phyloP scores from a whole-genome alignment of 106 monocot species.

The Iris macrosiphon region DNA sequence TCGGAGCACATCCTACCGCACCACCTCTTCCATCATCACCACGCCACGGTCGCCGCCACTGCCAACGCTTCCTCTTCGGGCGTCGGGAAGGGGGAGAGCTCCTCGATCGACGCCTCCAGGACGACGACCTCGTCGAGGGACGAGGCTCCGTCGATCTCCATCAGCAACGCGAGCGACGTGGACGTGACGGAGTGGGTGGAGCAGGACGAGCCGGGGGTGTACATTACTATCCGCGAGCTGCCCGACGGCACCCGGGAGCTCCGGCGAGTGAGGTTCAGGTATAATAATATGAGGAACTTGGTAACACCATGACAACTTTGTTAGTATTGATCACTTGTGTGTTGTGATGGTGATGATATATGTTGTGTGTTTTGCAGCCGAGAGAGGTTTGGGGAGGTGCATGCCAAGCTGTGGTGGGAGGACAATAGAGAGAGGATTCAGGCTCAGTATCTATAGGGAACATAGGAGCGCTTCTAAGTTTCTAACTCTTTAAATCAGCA shows the following conservation, averaged over 20 bases:
- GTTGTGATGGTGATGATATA: no score
- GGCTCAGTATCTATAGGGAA: conserved; percentile 68
- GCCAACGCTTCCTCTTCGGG: no score
- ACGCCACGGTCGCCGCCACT: neutral
- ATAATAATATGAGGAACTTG: no score
- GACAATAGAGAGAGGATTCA: conserved; percentile 89
- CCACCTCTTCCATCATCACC: conserved; percentile 24
- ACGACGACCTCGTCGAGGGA: conserved; percentile 77
- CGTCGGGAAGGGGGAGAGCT: no score
- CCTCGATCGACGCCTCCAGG: conserved; percentile 53
- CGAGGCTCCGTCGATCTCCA: conserved; percentile 54
- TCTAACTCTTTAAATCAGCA: no score
- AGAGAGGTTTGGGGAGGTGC: conserved; percentile 82
- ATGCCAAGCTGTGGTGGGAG: conserved; percentile 98
- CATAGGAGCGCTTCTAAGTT: no score
- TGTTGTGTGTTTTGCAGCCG: conserved; percentile 80
- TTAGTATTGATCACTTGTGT: no score
- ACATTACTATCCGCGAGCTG: conserved; percentile 75
- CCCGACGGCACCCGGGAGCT: conserved; percentile 85
- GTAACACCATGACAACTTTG: no score
- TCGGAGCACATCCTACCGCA: conserved; percentile 61
- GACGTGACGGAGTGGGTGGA: conserved; percentile 90
- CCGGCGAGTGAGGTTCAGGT: conserved; percentile 91
- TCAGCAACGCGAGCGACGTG: conserved; percentile 71
- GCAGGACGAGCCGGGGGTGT: conserved; percentile 91